Evolutionary conservation across 352 stramenopile genomes (phyloP).

Genomic region (Chrysophaeum taylorii): DNA sequence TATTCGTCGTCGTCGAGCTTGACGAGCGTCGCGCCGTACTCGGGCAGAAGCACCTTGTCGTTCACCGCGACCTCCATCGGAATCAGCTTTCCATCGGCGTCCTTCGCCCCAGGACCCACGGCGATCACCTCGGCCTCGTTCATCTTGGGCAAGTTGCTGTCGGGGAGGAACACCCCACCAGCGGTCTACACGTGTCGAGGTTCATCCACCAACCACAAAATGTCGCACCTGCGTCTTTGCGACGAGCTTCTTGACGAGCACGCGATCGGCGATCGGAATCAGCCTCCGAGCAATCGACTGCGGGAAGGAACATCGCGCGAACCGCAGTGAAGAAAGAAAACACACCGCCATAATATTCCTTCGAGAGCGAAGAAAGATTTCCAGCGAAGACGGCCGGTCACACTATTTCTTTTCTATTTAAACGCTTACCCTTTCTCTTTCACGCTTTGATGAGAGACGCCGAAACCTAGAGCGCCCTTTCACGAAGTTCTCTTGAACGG

Average conservation of each 20-base stretch:
- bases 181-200: constrained; percentile 45
- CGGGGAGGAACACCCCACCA: constrained; percentile 73
- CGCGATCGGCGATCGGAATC: constrained; percentile 4
- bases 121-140: constrained; percentile 75
- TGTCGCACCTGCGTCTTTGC: neutral
- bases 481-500: too few species aligned
- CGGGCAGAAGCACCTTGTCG: constrained; percentile 75
- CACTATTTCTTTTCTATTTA: too few species aligned
- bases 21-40: constrained; percentile 70
- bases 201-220: neutral
- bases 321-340: too few species aligned
- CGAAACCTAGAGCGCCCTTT: too few species aligned
- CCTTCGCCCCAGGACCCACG: constrained; percentile 63
- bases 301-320: too few species aligned
- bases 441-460: too few species aligned
- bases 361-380: too few species aligned
- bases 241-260: neutral
- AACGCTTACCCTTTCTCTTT: too few species aligned
- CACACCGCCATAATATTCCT: too few species aligned
- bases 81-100: constrained; percentile 56
- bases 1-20: constrained; percentile 64
- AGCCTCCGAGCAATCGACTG: too few species aligned
- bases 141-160: constrained; percentile 63
- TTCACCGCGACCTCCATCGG: constrained; percentile 62
- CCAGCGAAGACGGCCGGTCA: too few species aligned